Evolutionary conservation across 2,329 filamentous ascomycete genomes (phyloP).

Genomic region (Penicillium thymicola): DNA sequence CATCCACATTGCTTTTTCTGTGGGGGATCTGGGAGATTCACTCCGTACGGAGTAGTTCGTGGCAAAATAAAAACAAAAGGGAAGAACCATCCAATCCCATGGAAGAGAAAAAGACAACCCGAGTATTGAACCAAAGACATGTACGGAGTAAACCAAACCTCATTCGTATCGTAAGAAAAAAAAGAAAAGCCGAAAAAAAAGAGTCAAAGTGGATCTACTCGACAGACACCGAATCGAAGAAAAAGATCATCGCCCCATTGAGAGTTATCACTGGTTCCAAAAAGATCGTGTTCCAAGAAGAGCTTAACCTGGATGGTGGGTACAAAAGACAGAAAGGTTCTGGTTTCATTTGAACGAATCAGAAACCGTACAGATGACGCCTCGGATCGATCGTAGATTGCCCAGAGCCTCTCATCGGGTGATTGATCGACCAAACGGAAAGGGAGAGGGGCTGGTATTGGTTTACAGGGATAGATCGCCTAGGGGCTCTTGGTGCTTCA

Average conservation of each 20-base stretch:
- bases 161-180: conserved; percentile 8
- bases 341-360: not conserved
- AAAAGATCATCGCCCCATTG: conserved; percentile 10
- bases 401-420: conserved; percentile 21
- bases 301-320: conserved; percentile 21
- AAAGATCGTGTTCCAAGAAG: conserved; percentile 16
- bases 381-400: conserved; percentile 17
- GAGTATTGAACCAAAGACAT: not conserved
- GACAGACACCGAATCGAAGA: conserved; percentile 3
- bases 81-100: not conserved
- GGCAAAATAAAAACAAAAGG: not conserved
- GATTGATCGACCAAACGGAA: conserved; percentile 22
- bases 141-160: not conserved
- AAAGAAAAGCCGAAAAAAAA: not conserved
- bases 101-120: conserved; percentile 1
- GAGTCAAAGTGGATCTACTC: conserved; percentile 4
- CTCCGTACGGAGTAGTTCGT: not conserved
- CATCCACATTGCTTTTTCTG: conserved; percentile 13
- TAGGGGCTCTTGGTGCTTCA: conserved; percentile 23
- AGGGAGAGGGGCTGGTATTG: conserved; percentile 13
- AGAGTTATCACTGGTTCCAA: conserved; percentile 17
- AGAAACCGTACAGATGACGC: not conserved
- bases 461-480: conserved; percentile 20
- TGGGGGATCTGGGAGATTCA: not conserved
- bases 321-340: not conserved